Evolutionary conservation across 768 basidiomycete species (phyloP).

Genomic region (Imleria badia): DNA sequence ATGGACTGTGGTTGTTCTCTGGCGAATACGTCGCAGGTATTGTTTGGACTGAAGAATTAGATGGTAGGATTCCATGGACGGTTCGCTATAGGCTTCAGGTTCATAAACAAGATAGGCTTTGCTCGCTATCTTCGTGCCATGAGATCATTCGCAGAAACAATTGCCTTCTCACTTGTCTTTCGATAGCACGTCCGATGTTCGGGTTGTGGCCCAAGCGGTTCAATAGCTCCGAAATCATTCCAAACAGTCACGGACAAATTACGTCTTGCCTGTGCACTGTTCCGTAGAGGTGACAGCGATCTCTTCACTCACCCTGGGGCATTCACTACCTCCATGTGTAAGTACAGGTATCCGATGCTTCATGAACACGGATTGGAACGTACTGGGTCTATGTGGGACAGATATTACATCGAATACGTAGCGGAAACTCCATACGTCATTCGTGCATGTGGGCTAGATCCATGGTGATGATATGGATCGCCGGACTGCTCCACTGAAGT

Average conservation of each 20-base stretch:
- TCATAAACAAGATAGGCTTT: neutral
- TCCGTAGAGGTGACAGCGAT: neutral
- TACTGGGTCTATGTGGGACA: neutral
- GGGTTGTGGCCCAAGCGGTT: no score
- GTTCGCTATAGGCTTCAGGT: neutral
- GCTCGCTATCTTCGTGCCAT: no score
- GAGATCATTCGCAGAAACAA: neutral
- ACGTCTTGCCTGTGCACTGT: constrained; percentile 9
- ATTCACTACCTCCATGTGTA: neutral
- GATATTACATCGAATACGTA: neutral
- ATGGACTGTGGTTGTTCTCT: neutral
- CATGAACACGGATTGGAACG: no score
- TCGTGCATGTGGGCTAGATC: constrained; percentile 6
- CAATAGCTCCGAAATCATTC: neutral
- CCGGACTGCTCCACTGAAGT: constrained; percentile 2
- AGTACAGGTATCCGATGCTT: neutral
- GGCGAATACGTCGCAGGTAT: neutral
- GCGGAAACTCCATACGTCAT: constrained; percentile 4
- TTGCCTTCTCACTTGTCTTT: neutral
- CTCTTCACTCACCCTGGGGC: neutral
- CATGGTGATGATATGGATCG: constrained; percentile 15
- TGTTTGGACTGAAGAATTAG: neutral
- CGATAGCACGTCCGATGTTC: neutral
- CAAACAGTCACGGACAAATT: neutral
- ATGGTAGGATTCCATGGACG: neutral